Conservation (phyloP, 129 eudicot genomes). For the Chrysanthemum lavandulifolium region DNA sequence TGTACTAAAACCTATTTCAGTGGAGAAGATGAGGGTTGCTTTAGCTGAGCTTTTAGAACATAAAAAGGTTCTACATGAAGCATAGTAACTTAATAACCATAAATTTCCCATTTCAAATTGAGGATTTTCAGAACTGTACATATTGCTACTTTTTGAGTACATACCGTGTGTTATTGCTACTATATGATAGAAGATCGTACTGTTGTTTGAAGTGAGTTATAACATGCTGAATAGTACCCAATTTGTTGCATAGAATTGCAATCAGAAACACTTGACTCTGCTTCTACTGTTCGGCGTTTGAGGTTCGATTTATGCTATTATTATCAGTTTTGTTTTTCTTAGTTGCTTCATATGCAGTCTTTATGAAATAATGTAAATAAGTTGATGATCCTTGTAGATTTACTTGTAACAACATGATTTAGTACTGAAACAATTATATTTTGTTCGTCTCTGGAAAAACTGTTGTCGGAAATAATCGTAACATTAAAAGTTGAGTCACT, state of each 20-base stretch:
- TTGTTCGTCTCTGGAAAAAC: neutral
- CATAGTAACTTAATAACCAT: slow-evolving; percentile 12
- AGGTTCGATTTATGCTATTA: neutral
- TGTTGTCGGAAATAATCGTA: neutral
- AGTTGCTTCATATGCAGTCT: neutral
- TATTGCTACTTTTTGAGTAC: slow-evolving; percentile 23
- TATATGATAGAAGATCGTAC: slow-evolving; percentile 2
- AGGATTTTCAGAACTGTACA: slow-evolving; percentile 4
- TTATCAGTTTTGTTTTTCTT: neutral
- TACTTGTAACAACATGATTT: neutral
- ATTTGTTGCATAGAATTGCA: slow-evolving; percentile 30
- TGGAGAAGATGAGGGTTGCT: slow-evolving; percentile 83
- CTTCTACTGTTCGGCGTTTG: neutral
- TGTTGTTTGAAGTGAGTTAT: slow-evolving; percentile 15
- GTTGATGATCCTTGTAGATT: neutral
- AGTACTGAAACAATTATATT: neutral
- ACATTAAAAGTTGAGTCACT: neutral
- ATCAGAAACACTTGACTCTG: neutral
- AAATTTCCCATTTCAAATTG: neutral
- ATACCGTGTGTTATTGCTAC: slow-evolving; percentile 12
- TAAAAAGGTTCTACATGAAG: slow-evolving; percentile 40
- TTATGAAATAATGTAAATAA: neutral
- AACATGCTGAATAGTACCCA: slow-evolving; percentile 18
- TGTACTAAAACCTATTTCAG: slow-evolving; percentile 65
- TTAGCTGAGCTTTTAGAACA: slow-evolving; percentile 68